Evolutionary conservation across 768 basidiomycete genomes (phyloP).

Genomic region (Boletus sp.): DNA sequence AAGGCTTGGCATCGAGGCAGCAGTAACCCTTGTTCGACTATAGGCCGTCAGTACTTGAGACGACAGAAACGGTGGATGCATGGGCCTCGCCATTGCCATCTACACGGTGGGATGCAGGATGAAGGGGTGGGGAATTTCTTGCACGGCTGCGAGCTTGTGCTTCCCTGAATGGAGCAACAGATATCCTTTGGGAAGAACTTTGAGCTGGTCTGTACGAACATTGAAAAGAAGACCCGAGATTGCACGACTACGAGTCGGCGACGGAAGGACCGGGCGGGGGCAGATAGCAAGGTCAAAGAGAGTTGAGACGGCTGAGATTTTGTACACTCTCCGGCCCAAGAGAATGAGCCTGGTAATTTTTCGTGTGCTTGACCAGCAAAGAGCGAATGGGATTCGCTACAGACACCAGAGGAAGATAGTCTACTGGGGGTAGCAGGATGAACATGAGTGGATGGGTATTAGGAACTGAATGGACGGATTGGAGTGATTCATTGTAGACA

Average conservation of each 20-base stretch:
- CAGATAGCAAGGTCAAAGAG: conserved; percentile 36
- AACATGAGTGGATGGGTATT: conserved; percentile 25
- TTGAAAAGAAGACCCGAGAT: conserved; percentile 74
- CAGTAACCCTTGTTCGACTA: conserved; percentile 9
- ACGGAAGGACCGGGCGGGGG: conserved; percentile 19
- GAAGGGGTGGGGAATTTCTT: conserved; percentile 54
- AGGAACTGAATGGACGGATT: conserved; percentile 63
- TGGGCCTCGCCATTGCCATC: conserved; percentile 25
- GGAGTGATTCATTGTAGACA: conserved; percentile 46
- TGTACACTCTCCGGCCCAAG: conserved; percentile 37
- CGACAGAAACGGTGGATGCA: conserved; percentile 28
- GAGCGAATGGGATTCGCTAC: conserved; percentile 2
- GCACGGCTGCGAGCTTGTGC: conserved; percentile 63
- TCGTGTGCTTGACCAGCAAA: conserved; percentile 22
- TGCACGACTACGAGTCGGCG: conserved; percentile 47
- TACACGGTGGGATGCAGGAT: conserved; percentile 38
- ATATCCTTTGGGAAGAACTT: conserved; percentile 52
- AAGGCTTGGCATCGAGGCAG: conserved; percentile 3
- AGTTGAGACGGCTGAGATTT: conserved; percentile 27
- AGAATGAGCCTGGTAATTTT: conserved; percentile 35
- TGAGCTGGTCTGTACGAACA: conserved; percentile 46
- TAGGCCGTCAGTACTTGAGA: conserved; percentile 14
- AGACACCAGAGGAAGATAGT: conserved; percentile 13
- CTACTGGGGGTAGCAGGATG: conserved; percentile 21
- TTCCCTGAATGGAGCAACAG: conserved; percentile 78